A percentile compares a stretch with the other conserved stretches of the same genome.
phyloP scores from a whole-genome alignment of 768 basidiomycete species.

The Amanita polypyramis region DNA sequence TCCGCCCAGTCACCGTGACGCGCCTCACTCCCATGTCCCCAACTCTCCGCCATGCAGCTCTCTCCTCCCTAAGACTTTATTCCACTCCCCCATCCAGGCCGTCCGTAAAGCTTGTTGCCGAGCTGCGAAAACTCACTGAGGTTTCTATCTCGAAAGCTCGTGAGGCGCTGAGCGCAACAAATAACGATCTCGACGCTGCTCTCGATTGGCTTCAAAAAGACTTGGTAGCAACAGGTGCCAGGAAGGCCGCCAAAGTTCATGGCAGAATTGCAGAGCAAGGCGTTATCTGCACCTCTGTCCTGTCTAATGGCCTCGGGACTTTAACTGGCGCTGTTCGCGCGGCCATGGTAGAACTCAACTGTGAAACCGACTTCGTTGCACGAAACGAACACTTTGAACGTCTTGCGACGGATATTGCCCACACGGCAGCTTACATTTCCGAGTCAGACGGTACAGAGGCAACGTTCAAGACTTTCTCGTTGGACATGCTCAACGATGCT shows the following conservation, averaged over 20 bases:
- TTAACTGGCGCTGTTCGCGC: conserved; percentile 50
- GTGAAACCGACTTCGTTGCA: conserved; percentile 96
- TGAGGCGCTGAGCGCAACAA: conserved; percentile 68
- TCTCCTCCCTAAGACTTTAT: conserved; percentile 29
- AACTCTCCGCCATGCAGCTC: conserved; percentile 11
- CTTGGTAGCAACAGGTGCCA: conserved; percentile 55
- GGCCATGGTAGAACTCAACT: conserved; percentile 86
- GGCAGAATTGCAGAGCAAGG: conserved; percentile 72
- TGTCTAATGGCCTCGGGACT: conserved; percentile 49
- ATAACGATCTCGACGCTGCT: conserved; percentile 67
- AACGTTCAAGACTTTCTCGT: conserved; percentile 37
- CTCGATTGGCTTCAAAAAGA: conserved; percentile 77
- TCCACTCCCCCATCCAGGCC: conserved; percentile 46
- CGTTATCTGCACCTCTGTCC: conserved; percentile 63
- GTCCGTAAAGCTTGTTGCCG: conserved; percentile 69
- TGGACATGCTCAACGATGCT: conserved; percentile 45
- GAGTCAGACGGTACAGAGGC: conserved; percentile 23
- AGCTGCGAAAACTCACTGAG: conserved; percentile 71
- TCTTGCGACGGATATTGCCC: conserved; percentile 71
- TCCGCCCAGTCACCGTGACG: neutral
- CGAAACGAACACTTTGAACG: conserved; percentile 73
- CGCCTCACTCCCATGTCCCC: conserved; percentile 2
- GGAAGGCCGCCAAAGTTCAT: conserved; percentile 77
- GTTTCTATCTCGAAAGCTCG: conserved; percentile 84
- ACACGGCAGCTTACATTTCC: conserved; percentile 68